A percentile compares a stretch with the other conserved stretches of the same genome.
These are phyloP conservation scores for Aspergillus avenaceus DNA, from an alignment of 495 filamentous ascomycete species.

Conservation along the genomic window DNA sequence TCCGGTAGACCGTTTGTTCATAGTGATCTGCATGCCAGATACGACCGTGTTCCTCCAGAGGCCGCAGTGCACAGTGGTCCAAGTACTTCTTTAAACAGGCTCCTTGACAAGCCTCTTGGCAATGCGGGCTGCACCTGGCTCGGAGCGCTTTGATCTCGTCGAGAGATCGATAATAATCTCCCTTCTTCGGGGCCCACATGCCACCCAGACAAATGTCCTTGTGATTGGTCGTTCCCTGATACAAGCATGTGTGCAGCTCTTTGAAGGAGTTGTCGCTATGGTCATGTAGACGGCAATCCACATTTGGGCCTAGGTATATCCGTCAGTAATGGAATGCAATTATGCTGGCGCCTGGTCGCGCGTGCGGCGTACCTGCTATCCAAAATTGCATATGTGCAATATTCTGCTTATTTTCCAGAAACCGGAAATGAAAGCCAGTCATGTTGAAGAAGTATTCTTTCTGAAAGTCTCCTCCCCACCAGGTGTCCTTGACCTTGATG, in stretches of 20 bases:
- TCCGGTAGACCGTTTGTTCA: background rate
- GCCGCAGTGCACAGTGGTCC: background rate
- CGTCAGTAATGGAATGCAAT: no score
- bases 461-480: constrained; percentile 3
- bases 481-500: background rate
- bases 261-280: background rate
- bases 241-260: constrained; percentile 1
- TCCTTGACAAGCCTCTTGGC: background rate
- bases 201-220: background rate
- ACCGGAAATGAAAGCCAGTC: background rate
- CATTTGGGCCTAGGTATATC: background rate
- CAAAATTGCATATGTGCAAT: constrained; percentile 3
- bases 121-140: background rate
- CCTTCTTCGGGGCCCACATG: background rate
- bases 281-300: background rate
- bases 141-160: background rate
- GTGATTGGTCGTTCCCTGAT: background rate
- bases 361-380: background rate
- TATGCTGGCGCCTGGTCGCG: background rate
- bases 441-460: background rate
- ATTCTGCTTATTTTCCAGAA: background rate
- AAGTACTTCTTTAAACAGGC: background rate
- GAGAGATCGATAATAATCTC: background rate
- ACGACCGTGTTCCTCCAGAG: constrained; percentile 2
- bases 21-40: background rate